phyloP scores from a whole-genome alignment of 2,329 filamentous ascomycete species.

The Xylariaceae sp. region DNA sequence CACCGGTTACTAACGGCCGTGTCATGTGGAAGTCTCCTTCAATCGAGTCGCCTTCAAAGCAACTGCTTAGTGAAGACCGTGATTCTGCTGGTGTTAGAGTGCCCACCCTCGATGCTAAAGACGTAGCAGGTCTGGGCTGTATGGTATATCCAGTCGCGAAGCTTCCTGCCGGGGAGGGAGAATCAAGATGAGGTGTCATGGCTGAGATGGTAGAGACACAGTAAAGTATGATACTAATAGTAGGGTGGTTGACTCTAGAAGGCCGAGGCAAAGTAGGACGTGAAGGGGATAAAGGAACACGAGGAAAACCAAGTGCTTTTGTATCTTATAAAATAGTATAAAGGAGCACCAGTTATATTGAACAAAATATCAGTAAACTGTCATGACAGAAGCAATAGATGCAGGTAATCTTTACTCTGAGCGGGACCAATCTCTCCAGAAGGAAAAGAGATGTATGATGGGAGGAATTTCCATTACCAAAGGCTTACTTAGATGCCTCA shows the following conservation, averaged over 20 bases:
- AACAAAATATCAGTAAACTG: not conserved
- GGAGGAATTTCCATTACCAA: not conserved
- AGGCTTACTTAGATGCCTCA: not conserved
- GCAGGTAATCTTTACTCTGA: not conserved
- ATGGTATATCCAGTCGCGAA: constrained; percentile 35
- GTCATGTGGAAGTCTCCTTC: constrained; percentile 30
- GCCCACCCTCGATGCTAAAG: constrained; percentile 3
- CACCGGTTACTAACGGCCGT: constrained; percentile 52
- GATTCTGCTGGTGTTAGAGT: constrained; percentile 22
- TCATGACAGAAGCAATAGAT: constrained; percentile 1
- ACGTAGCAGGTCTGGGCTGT: constrained; percentile 30
- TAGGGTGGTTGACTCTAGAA: not conserved
- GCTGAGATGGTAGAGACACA: not conserved
- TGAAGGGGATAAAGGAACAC: not conserved
- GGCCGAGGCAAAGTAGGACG: not conserved
- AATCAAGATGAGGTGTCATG: constrained; percentile 44
- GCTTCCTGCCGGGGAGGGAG: constrained; percentile 39
- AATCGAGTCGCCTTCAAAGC: constrained; percentile 35
- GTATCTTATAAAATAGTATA: not conserved
- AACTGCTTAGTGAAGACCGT: constrained; percentile 29
- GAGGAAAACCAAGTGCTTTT: not conserved
- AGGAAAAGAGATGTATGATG: constrained; percentile 1
- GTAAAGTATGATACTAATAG: not conserved
- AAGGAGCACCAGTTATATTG: not conserved
- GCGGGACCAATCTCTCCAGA: not conserved